These are phyloP conservation scores for Gymnopilus junonius DNA, from an alignment of 768 basidiomycete genomes.

Conservation along the genomic window DNA sequence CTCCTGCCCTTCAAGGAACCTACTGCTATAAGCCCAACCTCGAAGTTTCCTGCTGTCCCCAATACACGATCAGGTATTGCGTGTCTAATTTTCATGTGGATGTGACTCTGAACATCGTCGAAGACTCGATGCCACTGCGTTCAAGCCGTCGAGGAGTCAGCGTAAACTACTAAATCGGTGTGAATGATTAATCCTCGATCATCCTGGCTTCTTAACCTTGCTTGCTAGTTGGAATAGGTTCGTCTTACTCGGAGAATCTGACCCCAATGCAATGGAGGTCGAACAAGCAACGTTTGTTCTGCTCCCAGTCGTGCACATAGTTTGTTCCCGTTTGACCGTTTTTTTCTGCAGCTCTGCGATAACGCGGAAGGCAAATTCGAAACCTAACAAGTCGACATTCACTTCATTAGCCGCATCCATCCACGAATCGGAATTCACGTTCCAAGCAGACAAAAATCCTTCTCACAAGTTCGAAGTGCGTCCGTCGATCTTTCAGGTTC, in stretches of 20 bases:
- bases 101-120: not conserved
- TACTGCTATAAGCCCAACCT: constrained; percentile 92
- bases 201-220: not conserved
- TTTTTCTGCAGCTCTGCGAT: not conserved
- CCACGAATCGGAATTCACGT: constrained; percentile 57
- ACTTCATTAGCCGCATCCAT: constrained; percentile 54
- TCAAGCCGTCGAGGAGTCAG: constrained; percentile 75
- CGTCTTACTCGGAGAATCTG: constrained; percentile 50
- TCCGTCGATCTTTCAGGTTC: not conserved
- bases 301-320: not conserved
- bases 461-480: constrained; percentile 67
- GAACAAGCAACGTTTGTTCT: constrained; percentile 23
- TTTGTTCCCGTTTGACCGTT: not conserved
- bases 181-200: constrained; percentile 3
- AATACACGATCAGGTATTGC: constrained; percentile 88
- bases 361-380: not conserved
- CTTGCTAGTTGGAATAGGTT: constrained; percentile 72
- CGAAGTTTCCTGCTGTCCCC: constrained; percentile 84
- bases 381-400: constrained; percentile 19
- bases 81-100: constrained; percentile 1
- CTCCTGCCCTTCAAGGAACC: constrained; percentile 36
- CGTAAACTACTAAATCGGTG: constrained; percentile 77
- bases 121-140: constrained; percentile 69
- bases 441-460: constrained; percentile 31
- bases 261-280: constrained; percentile 30